Evolutionary conservation across 352 stramenopile genomes (phyloP), one percentile per base, ranked within the genome.

Genomic region (Pythium aquatile): DNA sequence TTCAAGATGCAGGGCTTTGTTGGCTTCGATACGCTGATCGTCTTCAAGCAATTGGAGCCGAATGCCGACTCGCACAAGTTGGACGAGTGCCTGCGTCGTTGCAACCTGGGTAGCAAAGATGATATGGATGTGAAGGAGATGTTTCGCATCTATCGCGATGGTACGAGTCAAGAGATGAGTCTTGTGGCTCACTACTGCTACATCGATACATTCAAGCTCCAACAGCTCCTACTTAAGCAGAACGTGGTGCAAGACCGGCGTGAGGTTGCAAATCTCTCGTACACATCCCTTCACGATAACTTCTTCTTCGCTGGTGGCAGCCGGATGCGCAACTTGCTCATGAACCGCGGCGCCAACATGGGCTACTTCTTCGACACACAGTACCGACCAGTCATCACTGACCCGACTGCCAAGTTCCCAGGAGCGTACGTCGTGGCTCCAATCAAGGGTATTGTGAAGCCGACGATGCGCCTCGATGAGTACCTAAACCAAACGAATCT

Each of bases 1-100:
- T 20, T 51, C 17, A 51, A 51, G 44, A 51, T 51, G 44, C 44
- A 51, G 17, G 44, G 44, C 17, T 51, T 51, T 20, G 44, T 51
- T n/a, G 44, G 8, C 11, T 51, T 51, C 44, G 44, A 51, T 20
- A 51, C 44, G 8, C 17, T 51, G 9, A 51, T 51, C 17, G 17
- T 51, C 44, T 24, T 51, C 9, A 51, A 51, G 44, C 44, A 51
- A 51, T n/a, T 51, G 44, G 44, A 51, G 44, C 44, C 44, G 17
- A 10, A 24, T 20, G 44, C 44, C 11, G 44, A 51, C 8, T 51
- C 44, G 44, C 44, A 51, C 17, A 51, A 51, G 44, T 20, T 51
- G 44, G 26, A 51, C 17, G 44, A 51, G 44, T 51, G 44, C 17
- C 17, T 51, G 44, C 44, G 44, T n/a, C 8, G 44, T 24, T 20